Conservation (phyloP, 2,329 filamentous ascomycete species). For the Aspergillus fijiensis region DNA sequence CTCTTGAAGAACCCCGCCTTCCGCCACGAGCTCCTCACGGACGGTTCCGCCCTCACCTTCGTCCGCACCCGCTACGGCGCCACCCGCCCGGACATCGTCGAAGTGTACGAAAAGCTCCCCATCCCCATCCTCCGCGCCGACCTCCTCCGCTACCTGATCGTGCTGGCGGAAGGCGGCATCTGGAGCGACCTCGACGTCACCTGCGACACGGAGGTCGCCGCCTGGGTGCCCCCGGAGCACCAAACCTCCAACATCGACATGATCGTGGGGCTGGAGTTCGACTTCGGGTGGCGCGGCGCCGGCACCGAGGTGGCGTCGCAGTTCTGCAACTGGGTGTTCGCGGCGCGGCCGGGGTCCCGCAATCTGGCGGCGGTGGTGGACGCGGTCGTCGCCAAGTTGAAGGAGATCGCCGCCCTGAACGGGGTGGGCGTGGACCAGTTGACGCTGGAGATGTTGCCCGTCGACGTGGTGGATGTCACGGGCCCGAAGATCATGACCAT, state of each 20-base stretch:
- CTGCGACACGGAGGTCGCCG: slow-evolving; percentile 30
- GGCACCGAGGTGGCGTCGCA: slow-evolving; percentile 18
- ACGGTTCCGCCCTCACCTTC: slow-evolving; percentile 31
- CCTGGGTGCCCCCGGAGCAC: slow-evolving; percentile 40
- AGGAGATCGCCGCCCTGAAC: slow-evolving; percentile 19
- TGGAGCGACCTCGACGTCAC: slow-evolving; percentile 44
- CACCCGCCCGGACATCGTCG: slow-evolving; percentile 39
- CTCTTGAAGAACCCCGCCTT: background rate
- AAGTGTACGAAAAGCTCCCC: slow-evolving; percentile 33
- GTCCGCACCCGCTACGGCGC: slow-evolving; percentile 32
- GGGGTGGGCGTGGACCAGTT: slow-evolving; percentile 16
- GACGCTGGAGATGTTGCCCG: slow-evolving; percentile 26
- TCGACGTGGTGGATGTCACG: slow-evolving; percentile 29
- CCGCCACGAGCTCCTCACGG: slow-evolving; percentile 22
- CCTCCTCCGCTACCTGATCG: slow-evolving; percentile 45
- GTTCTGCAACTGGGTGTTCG: slow-evolving; percentile 28
- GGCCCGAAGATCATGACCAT: slow-evolving; percentile 31
- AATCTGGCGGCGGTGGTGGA: slow-evolving; percentile 22
- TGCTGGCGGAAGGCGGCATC: slow-evolving; percentile 43
- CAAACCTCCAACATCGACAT: slow-evolving; percentile 27
- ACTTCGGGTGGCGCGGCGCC: slow-evolving; percentile 18
- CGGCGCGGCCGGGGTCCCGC: slow-evolving; percentile 18
- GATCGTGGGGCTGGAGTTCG: slow-evolving; percentile 44
- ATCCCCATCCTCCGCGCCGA: slow-evolving; percentile 45
- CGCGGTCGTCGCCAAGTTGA: slow-evolving; percentile 18